Conservation (phyloP, 441 rosid genomes). For the Aleurites moluccanus region DNA sequence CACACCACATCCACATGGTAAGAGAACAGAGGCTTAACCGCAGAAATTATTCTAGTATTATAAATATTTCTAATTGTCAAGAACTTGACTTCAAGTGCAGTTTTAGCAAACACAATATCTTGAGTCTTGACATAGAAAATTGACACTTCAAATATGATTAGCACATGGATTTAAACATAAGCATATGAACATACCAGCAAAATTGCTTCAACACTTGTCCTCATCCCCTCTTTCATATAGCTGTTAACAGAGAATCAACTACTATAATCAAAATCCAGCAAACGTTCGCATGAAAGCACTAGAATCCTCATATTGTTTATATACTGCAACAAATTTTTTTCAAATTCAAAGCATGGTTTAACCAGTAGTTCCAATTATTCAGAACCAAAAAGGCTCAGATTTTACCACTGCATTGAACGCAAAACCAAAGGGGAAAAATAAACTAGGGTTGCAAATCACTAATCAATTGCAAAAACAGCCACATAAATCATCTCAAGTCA, state of each 20-base stretch:
- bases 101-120: not conserved
- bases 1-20: not conserved
- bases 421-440: not conserved
- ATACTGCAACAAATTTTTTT: not conserved
- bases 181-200: constrained; percentile 57
- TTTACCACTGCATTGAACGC: not conserved
- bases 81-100: not conserved
- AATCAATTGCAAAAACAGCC: not conserved
- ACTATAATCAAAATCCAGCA: constrained; percentile 12
- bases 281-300: not conserved
- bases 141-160: not conserved
- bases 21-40: not conserved
- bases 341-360: not conserved
- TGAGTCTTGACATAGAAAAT: not conserved
- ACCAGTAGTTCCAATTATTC: not conserved
- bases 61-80: not conserved
- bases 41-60: not conserved
- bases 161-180: not conserved
- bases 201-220: constrained; percentile 94
- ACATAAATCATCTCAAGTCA: not conserved
- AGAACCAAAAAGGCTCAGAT: not conserved
- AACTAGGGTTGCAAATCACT: constrained; percentile 14
- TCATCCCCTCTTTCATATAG: constrained; percentile 98
- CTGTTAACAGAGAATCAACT: constrained; percentile 42
- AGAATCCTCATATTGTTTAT: not conserved